A percentile compares a stretch with the other conserved stretches of the same genome.
phyloP scores from a whole-genome alignment of 257 asterid species.

The Solanum clarkiae region DNA sequence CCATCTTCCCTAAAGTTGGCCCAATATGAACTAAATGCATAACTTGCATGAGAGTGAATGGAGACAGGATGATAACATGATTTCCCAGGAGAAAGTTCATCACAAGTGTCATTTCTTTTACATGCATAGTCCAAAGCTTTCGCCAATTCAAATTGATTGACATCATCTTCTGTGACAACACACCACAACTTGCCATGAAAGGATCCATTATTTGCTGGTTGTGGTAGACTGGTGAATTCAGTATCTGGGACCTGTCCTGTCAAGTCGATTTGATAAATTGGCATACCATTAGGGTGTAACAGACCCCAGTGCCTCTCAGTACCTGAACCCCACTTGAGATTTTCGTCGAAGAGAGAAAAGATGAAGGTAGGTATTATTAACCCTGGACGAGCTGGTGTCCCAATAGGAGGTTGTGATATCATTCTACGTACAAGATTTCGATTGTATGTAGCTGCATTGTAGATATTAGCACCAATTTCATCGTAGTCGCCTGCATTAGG shows the following conservation, averaged over 20 bases:
- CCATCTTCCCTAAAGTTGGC: constrained; percentile 22
- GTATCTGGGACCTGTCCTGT: constrained; percentile 16
- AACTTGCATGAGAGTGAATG: constrained; percentile 43
- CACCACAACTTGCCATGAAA: constrained; percentile 64
- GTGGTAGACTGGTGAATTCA: constrained; percentile 10
- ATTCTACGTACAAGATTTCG: constrained; percentile 36
- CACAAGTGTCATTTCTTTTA: constrained; percentile 40
- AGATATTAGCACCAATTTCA: constrained; percentile 43
- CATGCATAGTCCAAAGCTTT: constrained; percentile 36
- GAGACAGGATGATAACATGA: constrained; percentile 59
- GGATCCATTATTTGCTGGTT: constrained; percentile 34
- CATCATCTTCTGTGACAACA: constrained; percentile 16
- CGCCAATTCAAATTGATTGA: constrained; percentile 10
- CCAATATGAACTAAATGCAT: constrained; percentile 80
- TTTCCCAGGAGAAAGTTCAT: constrained; percentile 44
- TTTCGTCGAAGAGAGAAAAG: constrained; percentile 55
- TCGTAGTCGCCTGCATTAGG: constrained; percentile 71
- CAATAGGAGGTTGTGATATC: constrained; percentile 25
- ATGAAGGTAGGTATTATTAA: constrained; percentile 38
- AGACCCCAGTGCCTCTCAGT: constrained; percentile 79
- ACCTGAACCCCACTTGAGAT: constrained; percentile 43
- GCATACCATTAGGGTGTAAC: constrained; percentile 23
- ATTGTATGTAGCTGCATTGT: constrained; percentile 60
- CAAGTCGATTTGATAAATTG: constrained; percentile 53
- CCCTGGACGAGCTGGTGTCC: constrained; percentile 72